Evolutionary conservation across 1,284 basidiomycete genomes (phyloP), one percentile per base, ranked within the genome.

Genomic region (Marasmius oreades): DNA sequence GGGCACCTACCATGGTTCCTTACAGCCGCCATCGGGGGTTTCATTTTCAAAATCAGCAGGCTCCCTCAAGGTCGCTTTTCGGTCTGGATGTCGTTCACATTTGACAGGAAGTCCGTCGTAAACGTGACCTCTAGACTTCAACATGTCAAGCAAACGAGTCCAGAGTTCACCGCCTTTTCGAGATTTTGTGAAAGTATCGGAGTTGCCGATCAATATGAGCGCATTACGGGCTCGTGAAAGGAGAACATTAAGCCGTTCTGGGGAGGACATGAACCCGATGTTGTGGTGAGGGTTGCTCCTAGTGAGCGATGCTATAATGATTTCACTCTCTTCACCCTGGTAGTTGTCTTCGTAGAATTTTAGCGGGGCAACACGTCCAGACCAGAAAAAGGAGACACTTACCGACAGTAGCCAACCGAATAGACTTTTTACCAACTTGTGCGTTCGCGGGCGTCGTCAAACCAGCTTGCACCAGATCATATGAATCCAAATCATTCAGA

Each of bases 301-400:
- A 0, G 82, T 84, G 11, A 88, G 66, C 7, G 78, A 82, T n/a
- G 74, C 72, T 26, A 88, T 74, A 26, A 88, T 82, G 46, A 88
- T 81, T 23, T 86, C 76, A 42, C 81, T 83, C 65, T 88, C 85
- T 64, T 88, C 86, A 23, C 86, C 86, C 61, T 88, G 85, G 58
- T 84, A 85, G 57, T 85, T 85, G 57, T 85, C 82, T 84, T 50
- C 37, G 7, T 23, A 31, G 47, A 50, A 33, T 16, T 55, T 51
- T n/a, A 62, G 47, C 52, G 50, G 31, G 42, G 45, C 43, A 39
- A 53, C 10, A 47, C 45, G 34, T 18, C 53, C 20, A 33, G 16
- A 16, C 36, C 36, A 18, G 11, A 39, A 18, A 20, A 20, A 45
- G 16, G 16, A n/a, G n/a, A 45, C 26, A 52, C 70, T 52, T 63